Evolutionary conservation across 441 rosid genomes (phyloP), one percentile per base, ranked within the genome.

Genomic region (Brassica balearica): DNA sequence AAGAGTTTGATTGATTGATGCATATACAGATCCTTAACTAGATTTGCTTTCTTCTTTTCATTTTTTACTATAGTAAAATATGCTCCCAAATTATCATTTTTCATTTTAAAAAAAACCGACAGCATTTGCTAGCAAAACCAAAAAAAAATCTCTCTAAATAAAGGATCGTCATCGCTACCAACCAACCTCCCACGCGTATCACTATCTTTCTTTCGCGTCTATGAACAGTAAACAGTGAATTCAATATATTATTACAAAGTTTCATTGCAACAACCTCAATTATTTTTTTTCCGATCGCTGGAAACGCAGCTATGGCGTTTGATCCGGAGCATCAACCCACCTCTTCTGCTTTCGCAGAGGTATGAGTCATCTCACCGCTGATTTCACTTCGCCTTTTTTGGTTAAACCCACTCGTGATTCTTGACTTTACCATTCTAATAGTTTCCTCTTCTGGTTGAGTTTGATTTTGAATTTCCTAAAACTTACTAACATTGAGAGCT

Each of bases 241-340:
- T 43, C 48, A 34, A 1, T 34, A 34, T 34, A 8, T 36, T 32
- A 32, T 32, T 36, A 36, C 43, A 29, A 5, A 29, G 34, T 29
- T 29, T 29, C 34, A 1, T 29, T 29, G 34, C 34, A 29, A 9
- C 17, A 23, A 23, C 27, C 27, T 23, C 27, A 23, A 23, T 23
- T 23, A 23, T 23, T 23, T 3, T 23, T 23, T 23, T 23, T 3
- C 8, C n/a, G 8, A 73, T 74, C 48, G 20, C 41, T 38, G 12
- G 10, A 41, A 17, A n/a, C 73, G 17, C 60, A 59, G 69, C 68
- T 63, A 94, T 95, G 97, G 90, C 83, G 56, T 78, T 88, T 61
- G 94, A 89, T 83, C 79, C 85, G 23, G 90, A 89, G 84, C 87
- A 81, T 29, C 82, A 78, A 79, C 55, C 65, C 1, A 61, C 80